Conservation (phyloP, 1,284 basidiomycete genomes). For the Cystobasidiaceae sp. region DNA sequence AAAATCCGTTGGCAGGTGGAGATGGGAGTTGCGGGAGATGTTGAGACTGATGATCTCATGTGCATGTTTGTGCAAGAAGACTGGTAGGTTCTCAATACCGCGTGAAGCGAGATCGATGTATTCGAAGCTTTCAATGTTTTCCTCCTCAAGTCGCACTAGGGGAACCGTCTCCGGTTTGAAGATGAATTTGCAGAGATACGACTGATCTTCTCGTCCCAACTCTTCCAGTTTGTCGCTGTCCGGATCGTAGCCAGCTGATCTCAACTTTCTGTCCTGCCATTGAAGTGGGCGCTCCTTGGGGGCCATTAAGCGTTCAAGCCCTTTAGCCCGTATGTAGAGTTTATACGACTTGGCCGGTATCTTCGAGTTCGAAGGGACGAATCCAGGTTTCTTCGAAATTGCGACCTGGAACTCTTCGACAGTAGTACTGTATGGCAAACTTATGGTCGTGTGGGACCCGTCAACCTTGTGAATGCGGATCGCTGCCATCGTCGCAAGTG, state of each 20-base stretch:
- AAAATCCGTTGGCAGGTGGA: conserved; percentile 94
- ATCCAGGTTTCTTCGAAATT: conserved; percentile 35
- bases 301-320: conserved; percentile 66
- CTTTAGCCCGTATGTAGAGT: conserved; percentile 40
- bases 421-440: conserved; percentile 38
- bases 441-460: conserved; percentile 40
- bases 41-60: conserved; percentile 81
- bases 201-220: conserved; percentile 73
- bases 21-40: conserved; percentile 89
- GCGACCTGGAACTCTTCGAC: conserved; percentile 35
- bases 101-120: conserved; percentile 77
- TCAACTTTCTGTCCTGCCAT: conserved; percentile 75
- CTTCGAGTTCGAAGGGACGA: conserved; percentile 51
- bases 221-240: conserved; percentile 71
- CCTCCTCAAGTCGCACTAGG: conserved; percentile 55
- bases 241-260: conserved; percentile 83
- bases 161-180: conserved; percentile 46
- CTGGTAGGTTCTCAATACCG: conserved; percentile 83
- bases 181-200: conserved; percentile 83
- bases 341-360: conserved; percentile 58
- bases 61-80: conserved; percentile 79
- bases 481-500: conserved; percentile 38
- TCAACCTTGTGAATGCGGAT: conserved; percentile 41
- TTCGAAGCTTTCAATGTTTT: conserved; percentile 69
- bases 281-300: conserved; percentile 77